Conservation (phyloP, 2,329 filamentous ascomycete species). For the Pseudogymnoascus sp. region DNA sequence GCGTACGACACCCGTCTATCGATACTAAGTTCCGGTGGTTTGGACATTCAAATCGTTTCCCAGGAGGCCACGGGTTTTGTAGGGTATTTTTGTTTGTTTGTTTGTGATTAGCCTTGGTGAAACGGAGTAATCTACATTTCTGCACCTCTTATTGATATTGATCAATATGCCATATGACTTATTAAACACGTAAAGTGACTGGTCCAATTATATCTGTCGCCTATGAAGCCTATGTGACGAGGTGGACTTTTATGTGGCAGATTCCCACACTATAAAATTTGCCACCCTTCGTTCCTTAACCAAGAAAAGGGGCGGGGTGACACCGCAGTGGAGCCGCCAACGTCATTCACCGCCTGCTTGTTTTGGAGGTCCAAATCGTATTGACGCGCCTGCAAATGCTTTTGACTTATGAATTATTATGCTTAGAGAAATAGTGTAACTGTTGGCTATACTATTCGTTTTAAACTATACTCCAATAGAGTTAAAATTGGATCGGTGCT, state of each 20-base stretch:
- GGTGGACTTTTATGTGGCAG: not conserved
- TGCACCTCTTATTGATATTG: not conserved
- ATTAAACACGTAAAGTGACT: not conserved
- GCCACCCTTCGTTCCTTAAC: not conserved
- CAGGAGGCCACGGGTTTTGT: not conserved
- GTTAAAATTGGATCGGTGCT: constrained; percentile 6
- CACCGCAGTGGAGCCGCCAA: constrained; percentile 6
- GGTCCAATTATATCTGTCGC: not conserved
- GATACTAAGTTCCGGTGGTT: constrained; percentile 18
- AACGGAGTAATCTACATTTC: not conserved
- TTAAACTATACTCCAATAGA: not conserved
- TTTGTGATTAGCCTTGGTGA: not conserved
- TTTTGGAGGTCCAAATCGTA: not conserved
- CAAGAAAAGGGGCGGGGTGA: constrained; percentile 2
- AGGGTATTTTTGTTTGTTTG: not conserved
- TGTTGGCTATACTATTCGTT: not conserved
- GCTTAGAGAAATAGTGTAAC: not conserved
- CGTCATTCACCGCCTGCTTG: constrained; percentile 8
- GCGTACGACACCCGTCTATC: constrained; percentile 23
- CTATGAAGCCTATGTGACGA: not conserved
- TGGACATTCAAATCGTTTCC: not conserved
- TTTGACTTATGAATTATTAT: not conserved
- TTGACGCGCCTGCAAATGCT: not conserved
- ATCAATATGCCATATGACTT: not conserved
- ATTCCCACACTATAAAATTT: not conserved